A percentile compares a stretch with the other conserved stretches of the same genome.
Conservation (phyloP, 495 filamentous ascomycete species). For the Trichoderma virens region DNA sequence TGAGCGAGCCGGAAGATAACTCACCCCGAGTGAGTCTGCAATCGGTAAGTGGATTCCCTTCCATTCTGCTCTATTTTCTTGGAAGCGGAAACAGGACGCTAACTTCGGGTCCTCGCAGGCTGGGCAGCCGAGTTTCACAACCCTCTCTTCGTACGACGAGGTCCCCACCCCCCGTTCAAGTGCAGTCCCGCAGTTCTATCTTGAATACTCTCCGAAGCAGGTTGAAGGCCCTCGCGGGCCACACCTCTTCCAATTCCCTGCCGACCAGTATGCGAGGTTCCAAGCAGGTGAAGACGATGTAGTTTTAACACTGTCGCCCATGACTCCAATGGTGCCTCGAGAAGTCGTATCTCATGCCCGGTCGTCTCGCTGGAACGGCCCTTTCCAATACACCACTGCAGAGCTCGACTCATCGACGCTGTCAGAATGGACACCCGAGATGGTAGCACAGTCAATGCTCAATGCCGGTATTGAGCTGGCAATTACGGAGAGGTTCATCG, state of each 20-base stretch:
- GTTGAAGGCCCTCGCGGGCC: slow-evolving; percentile 78
- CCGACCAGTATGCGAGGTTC: slow-evolving; percentile 36
- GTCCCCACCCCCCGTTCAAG: slow-evolving; percentile 58
- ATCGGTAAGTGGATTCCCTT: slow-evolving; percentile 43
- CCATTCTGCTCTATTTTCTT: neutral
- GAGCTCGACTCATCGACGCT: slow-evolving; percentile 52
- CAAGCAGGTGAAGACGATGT: slow-evolving; percentile 50
- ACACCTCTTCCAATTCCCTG: slow-evolving; percentile 67
- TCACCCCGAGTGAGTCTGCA: slow-evolving; percentile 58
- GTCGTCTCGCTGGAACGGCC: slow-evolving; percentile 26
- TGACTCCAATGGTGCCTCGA: slow-evolving; percentile 29
- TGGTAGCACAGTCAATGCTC: slow-evolving; percentile 78
- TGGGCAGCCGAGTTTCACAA: slow-evolving; percentile 60
- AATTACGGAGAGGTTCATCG: slow-evolving; percentile 73
- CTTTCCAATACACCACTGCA: slow-evolving; percentile 43
- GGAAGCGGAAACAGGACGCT: neutral
- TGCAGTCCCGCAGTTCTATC: slow-evolving; percentile 26
- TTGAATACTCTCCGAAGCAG: slow-evolving; percentile 39
- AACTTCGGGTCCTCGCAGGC: slow-evolving; percentile 34
- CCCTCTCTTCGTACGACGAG: slow-evolving; percentile 69
- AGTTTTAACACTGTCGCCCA: slow-evolving; percentile 58
- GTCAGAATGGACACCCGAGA: slow-evolving; percentile 56
- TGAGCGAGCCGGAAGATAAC: slow-evolving; percentile 51
- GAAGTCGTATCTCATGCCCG: neutral
- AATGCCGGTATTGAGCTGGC: slow-evolving; percentile 59